These are phyloP conservation scores for apple (Malus domestica) DNA, from an alignment of 306 rosid genomes.

Conservation along the genomic window ASM211411v1 NC_041805.1:9810001-9810500, in stretches of 20 bases:
- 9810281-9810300: too few species aligned
- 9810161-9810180: neutral
- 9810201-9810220: too few species aligned
- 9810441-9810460: slow-evolving; percentile 12
- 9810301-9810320: neutral
- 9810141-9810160: neutral
- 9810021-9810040: too few species aligned
- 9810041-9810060: too few species aligned
- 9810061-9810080: too few species aligned
- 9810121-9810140: too few species aligned
- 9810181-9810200: neutral
- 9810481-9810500: slow-evolving; percentile 35
- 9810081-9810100: too few species aligned
- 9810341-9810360: neutral
- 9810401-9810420: neutral
- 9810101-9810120: too few species aligned
- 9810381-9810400: slow-evolving; percentile 12
- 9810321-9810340: neutral
- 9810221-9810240: too few species aligned
- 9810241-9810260: too few species aligned
- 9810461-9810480: slow-evolving; percentile 25
- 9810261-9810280: too few species aligned
- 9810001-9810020: too few species aligned
- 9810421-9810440: slow-evolving; percentile 13
- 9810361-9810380: slow-evolving; percentile 13